These are phyloP conservation scores for Penicillium coprophilum DNA, from an alignment of 495 filamentous ascomycete genomes.

Conservation along the genomic window DNA sequence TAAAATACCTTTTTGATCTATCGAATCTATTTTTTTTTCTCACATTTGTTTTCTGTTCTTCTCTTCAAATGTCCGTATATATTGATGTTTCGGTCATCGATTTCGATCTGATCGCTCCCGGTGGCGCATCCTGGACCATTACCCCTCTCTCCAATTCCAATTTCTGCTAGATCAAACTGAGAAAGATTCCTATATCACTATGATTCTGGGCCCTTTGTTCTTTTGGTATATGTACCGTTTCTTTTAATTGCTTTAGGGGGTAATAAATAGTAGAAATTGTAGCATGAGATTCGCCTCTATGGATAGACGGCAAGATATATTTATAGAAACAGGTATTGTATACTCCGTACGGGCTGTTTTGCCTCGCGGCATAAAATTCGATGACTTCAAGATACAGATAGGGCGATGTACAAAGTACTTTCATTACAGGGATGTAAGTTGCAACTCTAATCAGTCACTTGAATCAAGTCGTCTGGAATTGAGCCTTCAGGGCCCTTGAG, in stretches of 20 bases:
- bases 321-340: conserved; percentile 5
- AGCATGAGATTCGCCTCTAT: not conserved
- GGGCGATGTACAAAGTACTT: not conserved
- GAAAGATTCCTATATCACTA: not conserved
- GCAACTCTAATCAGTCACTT: not conserved
- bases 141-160: conserved; percentile 7
- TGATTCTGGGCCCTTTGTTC: not conserved
- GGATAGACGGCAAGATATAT: conserved; percentile 2
- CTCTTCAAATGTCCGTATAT: not conserved
- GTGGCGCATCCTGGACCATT: conserved; percentile 3
- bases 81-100: not conserved
- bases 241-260: not conserved
- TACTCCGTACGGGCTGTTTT: not conserved
- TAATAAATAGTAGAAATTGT: not conserved
- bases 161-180: not conserved
- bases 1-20: not conserved
- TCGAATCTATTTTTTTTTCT: not conserved
- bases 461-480: not conserved
- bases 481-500: not conserved
- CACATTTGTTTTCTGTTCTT: not conserved
- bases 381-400: not conserved
- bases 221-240: not conserved
- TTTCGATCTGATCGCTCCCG: not conserved
- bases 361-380: not conserved
- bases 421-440: not conserved